Conservation (phyloP, 1,284 basidiomycete species). For the Gomphus bonarii region DNA sequence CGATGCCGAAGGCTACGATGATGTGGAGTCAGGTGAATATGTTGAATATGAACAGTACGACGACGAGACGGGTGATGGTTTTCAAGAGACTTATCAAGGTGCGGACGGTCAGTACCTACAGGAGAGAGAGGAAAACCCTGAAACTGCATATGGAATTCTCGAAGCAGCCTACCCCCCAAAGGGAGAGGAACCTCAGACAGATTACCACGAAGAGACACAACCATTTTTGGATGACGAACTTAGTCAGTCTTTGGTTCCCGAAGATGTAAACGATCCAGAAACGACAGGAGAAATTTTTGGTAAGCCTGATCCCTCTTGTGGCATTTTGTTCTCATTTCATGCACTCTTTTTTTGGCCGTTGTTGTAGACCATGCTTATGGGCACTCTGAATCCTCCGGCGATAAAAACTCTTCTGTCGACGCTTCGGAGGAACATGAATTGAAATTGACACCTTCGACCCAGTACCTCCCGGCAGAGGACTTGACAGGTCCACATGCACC, state of each 20-base stretch:
- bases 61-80: neutral
- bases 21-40: conserved; percentile 1
- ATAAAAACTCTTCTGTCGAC: neutral
- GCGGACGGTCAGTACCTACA: neutral
- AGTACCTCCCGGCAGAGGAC: neutral
- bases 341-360: no score
- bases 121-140: neutral
- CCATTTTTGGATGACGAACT: neutral
- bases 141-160: neutral
- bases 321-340: no score
- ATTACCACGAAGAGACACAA: neutral
- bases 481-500: neutral
- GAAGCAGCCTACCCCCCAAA: neutral
- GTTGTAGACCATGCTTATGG: neutral
- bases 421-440: neutral
- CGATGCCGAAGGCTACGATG: conserved; percentile 1
- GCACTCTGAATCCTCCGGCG: neutral
- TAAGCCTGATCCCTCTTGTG: neutral
- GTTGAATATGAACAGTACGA: conserved; percentile 1
- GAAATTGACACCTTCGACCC: neutral
- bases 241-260: neutral
- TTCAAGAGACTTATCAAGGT: neutral
- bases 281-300: neutral
- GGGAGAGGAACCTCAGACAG: neutral
- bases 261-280: neutral